These are phyloP conservation scores for Verbena officinalis DNA, from an alignment of 257 asterid species.

Conservation along the genomic window DNA sequence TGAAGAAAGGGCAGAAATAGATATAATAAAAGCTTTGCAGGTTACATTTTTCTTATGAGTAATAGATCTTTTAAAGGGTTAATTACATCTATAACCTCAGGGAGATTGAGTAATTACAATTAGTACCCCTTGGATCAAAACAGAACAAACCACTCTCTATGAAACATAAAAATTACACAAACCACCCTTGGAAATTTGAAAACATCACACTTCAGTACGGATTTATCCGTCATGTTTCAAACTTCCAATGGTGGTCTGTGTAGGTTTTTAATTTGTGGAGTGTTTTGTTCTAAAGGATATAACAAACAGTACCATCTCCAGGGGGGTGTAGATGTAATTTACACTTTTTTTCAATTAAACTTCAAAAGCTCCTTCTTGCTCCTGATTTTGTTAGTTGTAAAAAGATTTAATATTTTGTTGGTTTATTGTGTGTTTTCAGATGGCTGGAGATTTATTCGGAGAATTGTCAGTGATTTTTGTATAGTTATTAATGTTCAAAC, in stretches of 20 bases:
- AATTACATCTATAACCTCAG: background rate
- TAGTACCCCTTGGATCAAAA: background rate
- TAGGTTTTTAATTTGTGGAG: no score
- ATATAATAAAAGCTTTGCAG: slow-evolving; percentile 2
- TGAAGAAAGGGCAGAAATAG: slow-evolving; percentile 85
- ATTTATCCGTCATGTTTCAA: no score
- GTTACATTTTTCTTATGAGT: slow-evolving; percentile 24
- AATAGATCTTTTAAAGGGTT: background rate
- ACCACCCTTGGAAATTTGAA: no score
- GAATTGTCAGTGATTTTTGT: slow-evolving; percentile 19
- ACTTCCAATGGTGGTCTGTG: no score
- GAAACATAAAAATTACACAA: no score
- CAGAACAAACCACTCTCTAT: background rate
- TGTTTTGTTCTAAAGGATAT: no score
- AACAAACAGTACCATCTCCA: no score
- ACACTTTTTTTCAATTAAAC: no score
- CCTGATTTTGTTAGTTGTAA: no score
- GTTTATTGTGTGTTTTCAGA: slow-evolving; percentile 24
- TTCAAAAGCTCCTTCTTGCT: no score
- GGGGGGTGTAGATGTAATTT: no score
- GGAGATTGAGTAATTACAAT: background rate
- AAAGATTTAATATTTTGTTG: slow-evolving; percentile 4
- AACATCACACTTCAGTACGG: no score
- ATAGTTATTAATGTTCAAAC: slow-evolving; percentile 15
- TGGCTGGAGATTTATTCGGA: slow-evolving; percentile 7